A percentile compares a stretch with the other conserved stretches of the same genome.
These are phyloP conservation scores for Erodium trifolium DNA, from an alignment of 441 rosid genomes.

Conservation along the genomic window DNA sequence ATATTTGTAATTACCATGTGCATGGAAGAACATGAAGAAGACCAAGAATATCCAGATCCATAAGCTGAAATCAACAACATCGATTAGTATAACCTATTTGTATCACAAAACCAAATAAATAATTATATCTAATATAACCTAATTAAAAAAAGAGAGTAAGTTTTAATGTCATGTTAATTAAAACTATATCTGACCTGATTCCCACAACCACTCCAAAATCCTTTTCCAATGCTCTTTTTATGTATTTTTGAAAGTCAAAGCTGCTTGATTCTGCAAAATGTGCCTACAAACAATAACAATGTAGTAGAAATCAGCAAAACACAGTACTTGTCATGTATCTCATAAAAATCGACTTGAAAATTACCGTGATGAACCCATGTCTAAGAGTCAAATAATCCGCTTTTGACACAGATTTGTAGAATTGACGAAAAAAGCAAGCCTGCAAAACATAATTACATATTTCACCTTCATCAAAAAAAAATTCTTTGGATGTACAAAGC, in stretches of 20 bases:
- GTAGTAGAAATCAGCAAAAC: not conserved
- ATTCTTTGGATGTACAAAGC: not conserved
- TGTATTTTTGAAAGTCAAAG: conserved; percentile 59
- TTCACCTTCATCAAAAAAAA: no score
- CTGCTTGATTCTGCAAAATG: conserved; percentile 48
- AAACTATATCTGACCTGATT: conserved; percentile 35
- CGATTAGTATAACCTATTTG: not conserved
- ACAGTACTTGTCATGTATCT: no score
- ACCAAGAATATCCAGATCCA: conserved; percentile 46
- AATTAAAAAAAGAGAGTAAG: no score
- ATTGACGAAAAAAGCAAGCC: conserved; percentile 52
- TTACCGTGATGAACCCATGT: conserved; percentile 65
- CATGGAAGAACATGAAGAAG: conserved; percentile 44
- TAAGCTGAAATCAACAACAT: conserved; percentile 27
- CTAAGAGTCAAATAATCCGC: conserved; percentile 58
- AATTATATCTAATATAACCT: no score
- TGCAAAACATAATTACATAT: no score
- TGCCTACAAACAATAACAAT: conserved; percentile 34
- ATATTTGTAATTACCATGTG: conserved; percentile 30
- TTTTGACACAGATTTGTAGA: conserved; percentile 49
- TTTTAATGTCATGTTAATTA: no score
- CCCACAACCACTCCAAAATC: conserved; percentile 53
- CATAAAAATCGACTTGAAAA: not conserved
- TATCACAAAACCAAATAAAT: not conserved
- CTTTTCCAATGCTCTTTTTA: conserved; percentile 56